Evolutionary conservation across 2,329 filamentous ascomycete genomes (phyloP), one percentile per base, ranked within the genome.

Genomic region (Fusarium sp.): DNA sequence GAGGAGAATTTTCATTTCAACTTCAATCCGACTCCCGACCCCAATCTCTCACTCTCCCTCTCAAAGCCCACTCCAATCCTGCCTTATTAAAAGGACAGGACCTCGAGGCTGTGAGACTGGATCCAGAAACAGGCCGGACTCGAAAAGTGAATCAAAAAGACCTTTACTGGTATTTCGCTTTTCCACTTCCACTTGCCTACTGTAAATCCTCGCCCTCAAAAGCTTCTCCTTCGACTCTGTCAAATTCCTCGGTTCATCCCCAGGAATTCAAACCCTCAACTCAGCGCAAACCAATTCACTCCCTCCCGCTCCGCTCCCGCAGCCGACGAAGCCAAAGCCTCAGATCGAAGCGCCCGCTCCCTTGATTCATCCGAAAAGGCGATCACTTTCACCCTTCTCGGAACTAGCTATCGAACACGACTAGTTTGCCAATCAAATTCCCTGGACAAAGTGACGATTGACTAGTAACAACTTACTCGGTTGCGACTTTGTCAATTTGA

Each of bases 181-280:
- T 66, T 68, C 56, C 63, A 48, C 50, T 63, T 71, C 66, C 62
- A 53, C 54, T 67, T 70, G 58, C 57, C 65, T 58, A 67, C 57
- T 60, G 55, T 62, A 56, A 56, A 65, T 46, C 41, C 65, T 62
- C 54, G 60, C 63, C 53, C 67, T 70, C 64, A 54, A 63, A 54
- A 63, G 50, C 68, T 67, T 56, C 62, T 68, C 61, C 62, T 66
- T 56, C 57, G 62, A 68, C 60, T 56, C 58, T 69, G 68, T 53
- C 47, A 62, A 79, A 83, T 83, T 82, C 81, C 81, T 81, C 77
- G 77, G 76, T 75, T 75, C 76, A 75, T 75, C 76, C 77, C 75
- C 75, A 80, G 78, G 80, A 82, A 82, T 80, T 79, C 75, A 74
- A 64, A 55, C 46, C 49, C 55, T 20, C 26, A 56, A 26, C 17